These are phyloP conservation scores for Cyberlindnera bimundalis DNA, from an alignment of 805 yeast species.

Conservation along the genomic window DNA sequence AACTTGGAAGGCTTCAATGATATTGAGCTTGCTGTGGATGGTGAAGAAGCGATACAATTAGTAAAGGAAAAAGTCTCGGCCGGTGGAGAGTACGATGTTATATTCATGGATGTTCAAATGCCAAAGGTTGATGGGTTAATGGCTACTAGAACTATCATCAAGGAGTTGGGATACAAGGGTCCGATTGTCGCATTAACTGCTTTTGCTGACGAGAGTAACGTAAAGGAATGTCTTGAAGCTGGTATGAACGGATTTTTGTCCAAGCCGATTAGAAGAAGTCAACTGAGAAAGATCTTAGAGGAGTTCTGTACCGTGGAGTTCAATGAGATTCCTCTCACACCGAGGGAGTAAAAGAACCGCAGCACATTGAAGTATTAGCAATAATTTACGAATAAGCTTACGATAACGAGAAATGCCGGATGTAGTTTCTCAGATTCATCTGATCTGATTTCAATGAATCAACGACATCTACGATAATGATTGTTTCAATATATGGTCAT, in stretches of 20 bases:
- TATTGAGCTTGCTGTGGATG: slow-evolving; percentile 82
- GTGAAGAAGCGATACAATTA: slow-evolving; percentile 77
- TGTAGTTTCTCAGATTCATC: too few species aligned
- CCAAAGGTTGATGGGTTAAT: slow-evolving; percentile 87
- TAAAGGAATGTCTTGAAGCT: slow-evolving; percentile 76
- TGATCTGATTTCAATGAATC: too few species aligned
- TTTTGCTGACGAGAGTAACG: slow-evolving; percentile 89
- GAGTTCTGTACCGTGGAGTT: slow-evolving; percentile 28
- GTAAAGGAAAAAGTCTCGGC: slow-evolving; percentile 36
- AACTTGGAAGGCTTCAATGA: slow-evolving; percentile 73
- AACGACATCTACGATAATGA: slow-evolving; percentile 1
- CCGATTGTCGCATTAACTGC: slow-evolving; percentile 96
- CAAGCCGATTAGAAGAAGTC: slow-evolving; percentile 78
- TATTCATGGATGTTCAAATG: slow-evolving; percentile 98
- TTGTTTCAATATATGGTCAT: slow-evolving; percentile 11
- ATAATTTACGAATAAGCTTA: too few species aligned
- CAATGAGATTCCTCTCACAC: not conserved
- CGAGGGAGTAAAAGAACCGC: not conserved
- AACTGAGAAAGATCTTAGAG: slow-evolving; percentile 52
- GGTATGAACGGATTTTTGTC: slow-evolving; percentile 93
- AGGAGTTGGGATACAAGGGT: slow-evolving; percentile 56
- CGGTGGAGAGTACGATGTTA: slow-evolving; percentile 54
- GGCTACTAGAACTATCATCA: slow-evolving; percentile 74
- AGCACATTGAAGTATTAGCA: too few species aligned
- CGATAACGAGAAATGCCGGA: too few species aligned